Evolutionary conservation across 1,284 basidiomycete species (phyloP).

Genomic region (Fomitopsis palustris): DNA sequence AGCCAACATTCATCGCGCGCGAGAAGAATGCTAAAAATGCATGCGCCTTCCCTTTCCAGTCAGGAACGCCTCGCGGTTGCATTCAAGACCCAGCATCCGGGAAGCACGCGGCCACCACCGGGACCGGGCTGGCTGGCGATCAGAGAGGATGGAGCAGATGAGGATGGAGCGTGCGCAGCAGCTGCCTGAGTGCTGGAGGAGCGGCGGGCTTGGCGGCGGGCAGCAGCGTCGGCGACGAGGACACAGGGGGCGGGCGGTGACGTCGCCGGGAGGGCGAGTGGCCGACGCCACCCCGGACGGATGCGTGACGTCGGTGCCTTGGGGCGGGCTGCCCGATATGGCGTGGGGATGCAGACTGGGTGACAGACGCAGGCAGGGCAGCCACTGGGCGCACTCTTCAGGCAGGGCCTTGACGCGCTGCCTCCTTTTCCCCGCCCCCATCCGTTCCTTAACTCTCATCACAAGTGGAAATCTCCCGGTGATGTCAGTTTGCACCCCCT

Average conservation of each 20-base stretch:
- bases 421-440: neutral
- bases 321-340: neutral
- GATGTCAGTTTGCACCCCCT: neutral
- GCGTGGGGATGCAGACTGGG: neutral
- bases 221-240: neutral
- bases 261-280: neutral
- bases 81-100: too few species aligned
- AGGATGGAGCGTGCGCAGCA: too few species aligned
- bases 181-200: too few species aligned
- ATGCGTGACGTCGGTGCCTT: constrained; percentile 6
- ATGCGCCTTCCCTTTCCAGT: too few species aligned
- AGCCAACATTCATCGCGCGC: too few species aligned
- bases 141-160: too few species aligned
- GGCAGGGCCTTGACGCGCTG: neutral
- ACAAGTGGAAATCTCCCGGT: neutral
- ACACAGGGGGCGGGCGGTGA: neutral
- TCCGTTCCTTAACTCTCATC: neutral
- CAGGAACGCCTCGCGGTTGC: too few species aligned
- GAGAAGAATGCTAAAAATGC: too few species aligned
- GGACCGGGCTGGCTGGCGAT: too few species aligned
- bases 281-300: neutral
- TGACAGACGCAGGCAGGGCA: neutral
- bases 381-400: neutral
- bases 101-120: too few species aligned
- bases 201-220: too few species aligned